Evolutionary conservation across 2,329 filamentous ascomycete genomes (phyloP), one percentile per base, ranked within the genome.

Genomic region (Coleophoma crateriformis): DNA sequence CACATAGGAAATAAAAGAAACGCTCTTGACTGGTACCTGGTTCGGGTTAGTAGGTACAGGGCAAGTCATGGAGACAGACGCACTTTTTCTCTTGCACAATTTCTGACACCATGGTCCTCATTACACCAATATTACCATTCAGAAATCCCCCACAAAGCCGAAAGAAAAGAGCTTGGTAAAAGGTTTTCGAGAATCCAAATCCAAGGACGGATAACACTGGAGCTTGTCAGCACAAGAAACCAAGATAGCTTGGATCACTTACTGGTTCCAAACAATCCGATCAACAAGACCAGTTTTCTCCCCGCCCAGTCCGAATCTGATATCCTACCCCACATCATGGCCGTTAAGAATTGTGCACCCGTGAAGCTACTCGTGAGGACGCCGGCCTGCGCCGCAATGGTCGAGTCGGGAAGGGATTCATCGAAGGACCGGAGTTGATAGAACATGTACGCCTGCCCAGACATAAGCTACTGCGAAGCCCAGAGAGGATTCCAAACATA

Each of bases 401-500:
- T 82, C 20, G 87, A 76, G 57, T 77, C 71, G 0, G 79, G 67
- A 13, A 80, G 69, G 10, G 60, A 67, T 0, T 74, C 70, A 50
- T 79, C 71, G 59, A 95, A 92, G 51, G 85, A 92, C 58, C 82
- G 83, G n/a, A 96, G 78, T 66, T 94, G 88, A 67, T 92, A 95
- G 69, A 89, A 95, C 74, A 95, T 83, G 67, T 95, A 95, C 13
- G 54, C 44, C 67, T 87, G 8, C 27, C 11, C 14, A 10, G 27
- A 33, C 17, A 11, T 13, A 4, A 27, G 14, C 90, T 67, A 37
- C 15, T 15, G 6, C 82, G 87, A 1, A 86, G 89, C 62, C 86
- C 0, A 87, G 85, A 27, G 27, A 7, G 8, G 6, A 35, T 94
- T 71, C 3, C 88, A n/a, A 4, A 44, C 52, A 37, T 33, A 58